phyloP scores from a whole-genome alignment of 208 protist species.

The Crithidia brevicula region DNA sequence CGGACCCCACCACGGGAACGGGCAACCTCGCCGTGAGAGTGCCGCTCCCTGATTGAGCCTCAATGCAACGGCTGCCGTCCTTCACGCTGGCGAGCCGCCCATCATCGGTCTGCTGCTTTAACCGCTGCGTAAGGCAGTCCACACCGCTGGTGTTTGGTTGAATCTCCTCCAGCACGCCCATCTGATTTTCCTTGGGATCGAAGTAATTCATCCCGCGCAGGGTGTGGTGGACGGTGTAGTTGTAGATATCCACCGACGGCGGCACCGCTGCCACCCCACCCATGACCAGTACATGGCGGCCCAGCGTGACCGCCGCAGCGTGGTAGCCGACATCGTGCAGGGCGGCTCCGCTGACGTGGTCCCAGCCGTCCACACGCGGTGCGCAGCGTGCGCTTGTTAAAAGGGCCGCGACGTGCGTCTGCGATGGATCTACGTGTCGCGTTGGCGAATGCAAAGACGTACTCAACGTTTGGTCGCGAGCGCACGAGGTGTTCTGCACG shows the following conservation, averaged over 20 bases:
- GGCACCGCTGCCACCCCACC: neutral
- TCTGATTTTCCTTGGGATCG: neutral
- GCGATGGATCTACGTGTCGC: no score
- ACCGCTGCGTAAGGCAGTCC: neutral
- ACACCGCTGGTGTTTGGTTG: neutral
- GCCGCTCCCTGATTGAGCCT: neutral
- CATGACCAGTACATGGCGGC: constrained; percentile 14
- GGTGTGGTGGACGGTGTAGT: constrained; percentile 5
- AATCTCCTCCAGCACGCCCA: neutral
- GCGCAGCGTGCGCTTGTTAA: constrained; percentile 2
- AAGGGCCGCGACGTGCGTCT: no score
- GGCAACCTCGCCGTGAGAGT: constrained; percentile 13
- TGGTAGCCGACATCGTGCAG: constrained; percentile 11
- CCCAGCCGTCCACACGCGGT: constrained; percentile 10
- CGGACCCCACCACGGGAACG: constrained; percentile 38
- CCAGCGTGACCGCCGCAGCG: constrained; percentile 6
- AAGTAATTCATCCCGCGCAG: constrained; percentile 23
- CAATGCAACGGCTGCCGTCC: neutral
- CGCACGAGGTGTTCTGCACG: neutral
- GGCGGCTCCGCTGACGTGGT: neutral
- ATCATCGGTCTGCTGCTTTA: no score
- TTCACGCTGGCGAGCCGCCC: no score
- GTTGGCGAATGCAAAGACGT: no score
- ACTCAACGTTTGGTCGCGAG: no score
- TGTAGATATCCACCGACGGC: constrained; percentile 1